These are phyloP conservation scores for Seminavis robusta DNA, from an alignment of 108 stramenopile genomes.

Conservation along the genomic window DNA sequence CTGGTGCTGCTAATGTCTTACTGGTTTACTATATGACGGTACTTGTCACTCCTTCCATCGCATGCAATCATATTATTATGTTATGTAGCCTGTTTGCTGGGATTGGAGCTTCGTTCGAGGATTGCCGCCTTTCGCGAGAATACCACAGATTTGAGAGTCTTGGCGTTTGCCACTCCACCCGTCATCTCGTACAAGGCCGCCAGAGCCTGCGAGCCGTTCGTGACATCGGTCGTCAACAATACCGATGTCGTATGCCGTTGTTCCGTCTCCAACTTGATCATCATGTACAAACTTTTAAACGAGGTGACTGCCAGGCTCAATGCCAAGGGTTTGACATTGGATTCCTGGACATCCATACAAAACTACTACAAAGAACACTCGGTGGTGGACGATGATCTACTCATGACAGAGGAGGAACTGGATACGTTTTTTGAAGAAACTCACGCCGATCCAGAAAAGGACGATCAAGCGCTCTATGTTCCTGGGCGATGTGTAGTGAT, in stretches of 20 bases:
- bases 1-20: too few species aligned
- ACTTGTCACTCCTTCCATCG: too few species aligned
- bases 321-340: conserved; percentile 19
- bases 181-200: conserved; percentile 13
- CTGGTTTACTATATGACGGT: too few species aligned
- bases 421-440: conserved; percentile 8
- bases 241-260: conserved; percentile 40
- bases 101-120: conserved; percentile 13
- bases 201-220: conserved; percentile 11
- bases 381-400: conserved; percentile 16
- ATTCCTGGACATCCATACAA: conserved; percentile 6
- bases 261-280: conserved; percentile 21
- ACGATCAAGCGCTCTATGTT: conserved; percentile 30
- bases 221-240: conserved; percentile 49
- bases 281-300: conserved; percentile 9
- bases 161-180: conserved; percentile 52
- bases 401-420: conserved; percentile 21
- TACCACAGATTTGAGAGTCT: conserved; percentile 20
- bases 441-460: neutral
- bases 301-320: conserved; percentile 18
- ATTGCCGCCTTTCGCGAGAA: conserved; percentile 9
- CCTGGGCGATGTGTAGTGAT: conserved; percentile 35
- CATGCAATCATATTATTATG: too few species aligned
- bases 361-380: conserved; percentile 5
- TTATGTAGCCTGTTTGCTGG: conserved; percentile 31